A percentile compares a stretch with the other conserved stretches of the same genome.
These are phyloP conservation scores for Noccaea bulbosa DNA, from an alignment of 345 rosid species.

Conservation along the genomic window DNA sequence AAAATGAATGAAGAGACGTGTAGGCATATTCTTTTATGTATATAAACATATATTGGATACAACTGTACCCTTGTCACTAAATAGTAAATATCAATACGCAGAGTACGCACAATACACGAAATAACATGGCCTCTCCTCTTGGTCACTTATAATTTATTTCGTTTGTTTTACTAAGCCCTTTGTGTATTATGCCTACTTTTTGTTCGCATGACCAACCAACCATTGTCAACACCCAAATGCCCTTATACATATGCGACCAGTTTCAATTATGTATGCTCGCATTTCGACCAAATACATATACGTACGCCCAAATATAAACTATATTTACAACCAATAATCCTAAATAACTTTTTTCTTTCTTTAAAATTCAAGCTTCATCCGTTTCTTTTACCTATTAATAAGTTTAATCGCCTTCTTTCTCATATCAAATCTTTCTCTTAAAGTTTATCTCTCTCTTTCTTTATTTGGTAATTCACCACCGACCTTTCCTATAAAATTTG, in stretches of 20 bases:
- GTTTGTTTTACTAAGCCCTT: neutral
- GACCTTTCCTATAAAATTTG: slow-evolving; percentile 21
- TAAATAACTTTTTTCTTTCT: neutral
- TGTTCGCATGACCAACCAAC: slow-evolving; percentile 24
- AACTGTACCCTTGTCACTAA: slow-evolving; percentile 26
- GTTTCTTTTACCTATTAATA: neutral
- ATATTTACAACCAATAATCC: neutral
- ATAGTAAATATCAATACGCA: no score
- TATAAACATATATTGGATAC: slow-evolving; percentile 14
- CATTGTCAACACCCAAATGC: slow-evolving; percentile 19
- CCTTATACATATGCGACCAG: slow-evolving; percentile 1
- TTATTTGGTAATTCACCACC: slow-evolving; percentile 28
- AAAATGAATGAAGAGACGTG: slow-evolving; percentile 32
- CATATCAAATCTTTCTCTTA: neutral
- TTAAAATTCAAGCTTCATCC: neutral
- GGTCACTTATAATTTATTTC: neutral
- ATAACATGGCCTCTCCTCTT: neutral
- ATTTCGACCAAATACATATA: slow-evolving; percentile 6
- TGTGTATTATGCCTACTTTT: slow-evolving; percentile 8
- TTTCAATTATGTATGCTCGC: slow-evolving; percentile 2
- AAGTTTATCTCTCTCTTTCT: slow-evolving; percentile 22
- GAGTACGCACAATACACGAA: neutral
- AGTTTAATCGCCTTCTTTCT: neutral
- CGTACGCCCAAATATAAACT: neutral
- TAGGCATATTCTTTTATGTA: slow-evolving; percentile 24